A percentile compares a stretch with the other conserved stretches of the same genome.
Evolutionary conservation across 805 yeast species (phyloP).

Genomic region (Wickerhamomyces queroliae): DNA sequence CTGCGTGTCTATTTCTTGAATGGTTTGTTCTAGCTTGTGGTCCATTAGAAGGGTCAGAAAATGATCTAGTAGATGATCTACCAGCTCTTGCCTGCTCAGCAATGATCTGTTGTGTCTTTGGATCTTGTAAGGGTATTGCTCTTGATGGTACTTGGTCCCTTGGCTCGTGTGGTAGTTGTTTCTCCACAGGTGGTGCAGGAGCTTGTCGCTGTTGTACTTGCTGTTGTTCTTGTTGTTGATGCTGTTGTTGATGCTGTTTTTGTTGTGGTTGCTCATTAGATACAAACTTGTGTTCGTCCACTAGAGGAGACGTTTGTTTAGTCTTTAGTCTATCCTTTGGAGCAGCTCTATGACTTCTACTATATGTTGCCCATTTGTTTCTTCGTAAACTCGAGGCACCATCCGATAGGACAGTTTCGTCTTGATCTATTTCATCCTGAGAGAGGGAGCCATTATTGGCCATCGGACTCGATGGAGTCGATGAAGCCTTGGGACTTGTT

Average conservation of each 20-base stretch:
- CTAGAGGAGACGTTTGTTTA: constrained; percentile 11
- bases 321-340: constrained; percentile 4
- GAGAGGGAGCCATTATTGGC: neutral
- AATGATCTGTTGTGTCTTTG: neutral
- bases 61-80: constrained; percentile 11
- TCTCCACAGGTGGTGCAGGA: neutral
- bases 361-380: constrained; percentile 45
- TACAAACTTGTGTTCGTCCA: constrained; percentile 6
- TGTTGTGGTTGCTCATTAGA: neutral
- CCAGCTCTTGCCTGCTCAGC: neutral
- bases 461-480: neutral
- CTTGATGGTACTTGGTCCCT: neutral
- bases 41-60: constrained; percentile 3
- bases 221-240: constrained; percentile 19
- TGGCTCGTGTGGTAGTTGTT: neutral
- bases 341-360: constrained; percentile 30
- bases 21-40: constrained; percentile 24
- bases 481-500: neutral
- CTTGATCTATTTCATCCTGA: constrained; percentile 19
- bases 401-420: constrained; percentile 15
- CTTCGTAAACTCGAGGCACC: constrained; percentile 29
- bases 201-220: constrained; percentile 1
- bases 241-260: constrained; percentile 3
- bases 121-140: neutral
- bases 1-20: constrained; percentile 30